Conservation (phyloP, 2,329 filamentous ascomycete species). For the Chrysoporthe cubensis region DNA sequence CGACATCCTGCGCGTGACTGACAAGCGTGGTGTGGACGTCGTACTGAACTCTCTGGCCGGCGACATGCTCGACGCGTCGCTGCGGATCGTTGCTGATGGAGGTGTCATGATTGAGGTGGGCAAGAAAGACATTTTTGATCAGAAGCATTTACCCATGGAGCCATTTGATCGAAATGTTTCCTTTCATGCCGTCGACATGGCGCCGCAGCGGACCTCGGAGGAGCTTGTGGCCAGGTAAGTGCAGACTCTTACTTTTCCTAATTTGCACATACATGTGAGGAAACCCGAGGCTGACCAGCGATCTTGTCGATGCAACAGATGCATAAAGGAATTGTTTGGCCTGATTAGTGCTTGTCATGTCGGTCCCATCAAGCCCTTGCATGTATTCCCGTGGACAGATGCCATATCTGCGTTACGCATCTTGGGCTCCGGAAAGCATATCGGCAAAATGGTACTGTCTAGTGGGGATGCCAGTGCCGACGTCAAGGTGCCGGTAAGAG, state of each 20-base stretch:
- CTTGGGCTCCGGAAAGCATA: conserved; percentile 41
- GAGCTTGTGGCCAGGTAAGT: not conserved
- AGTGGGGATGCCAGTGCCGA: conserved; percentile 26
- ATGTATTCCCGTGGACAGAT: conserved; percentile 34
- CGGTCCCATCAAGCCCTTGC: conserved; percentile 35
- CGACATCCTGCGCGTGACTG: conserved; percentile 32
- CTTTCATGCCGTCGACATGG: conserved; percentile 32
- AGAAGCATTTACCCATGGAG: conserved; percentile 33
- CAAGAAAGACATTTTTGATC: conserved; percentile 20
- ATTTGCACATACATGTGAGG: no score
- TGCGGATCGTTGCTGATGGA: conserved; percentile 19
- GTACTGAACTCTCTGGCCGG: conserved; percentile 33
- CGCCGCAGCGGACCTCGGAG: not conserved
- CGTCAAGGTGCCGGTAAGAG: conserved; percentile 31
- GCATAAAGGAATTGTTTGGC: conserved; percentile 28
- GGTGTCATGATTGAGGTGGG: conserved; percentile 26
- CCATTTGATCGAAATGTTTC: conserved; percentile 29
- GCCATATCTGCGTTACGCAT: conserved; percentile 36
- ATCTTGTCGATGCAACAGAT: not conserved
- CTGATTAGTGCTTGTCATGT: conserved; percentile 33
- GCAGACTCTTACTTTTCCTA: no score
- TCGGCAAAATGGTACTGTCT: conserved; percentile 45
- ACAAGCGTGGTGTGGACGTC: conserved; percentile 31
- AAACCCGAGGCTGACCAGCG: no score
- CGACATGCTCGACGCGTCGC: conserved; percentile 32